phyloP scores from a whole-genome alignment of 768 basidiomycete genomes.

The Kwoniella dendrophila region DNA sequence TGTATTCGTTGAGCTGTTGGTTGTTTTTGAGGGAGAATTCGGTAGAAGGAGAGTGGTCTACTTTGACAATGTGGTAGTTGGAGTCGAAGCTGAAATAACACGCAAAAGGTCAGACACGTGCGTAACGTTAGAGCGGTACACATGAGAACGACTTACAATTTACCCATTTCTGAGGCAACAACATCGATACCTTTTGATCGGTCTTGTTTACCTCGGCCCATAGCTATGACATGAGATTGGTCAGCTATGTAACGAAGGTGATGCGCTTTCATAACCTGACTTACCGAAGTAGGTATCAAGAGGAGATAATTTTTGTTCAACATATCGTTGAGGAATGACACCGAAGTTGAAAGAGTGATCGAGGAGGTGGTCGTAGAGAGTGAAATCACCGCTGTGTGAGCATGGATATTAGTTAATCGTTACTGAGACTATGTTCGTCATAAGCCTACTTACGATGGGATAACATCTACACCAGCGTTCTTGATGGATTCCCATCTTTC shows the following conservation, averaged over 20 bases:
- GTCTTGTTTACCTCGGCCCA: slow-evolving; percentile 95
- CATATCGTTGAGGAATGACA: slow-evolving; percentile 92
- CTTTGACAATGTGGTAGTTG: slow-evolving; percentile 98
- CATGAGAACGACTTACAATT: slow-evolving; percentile 69
- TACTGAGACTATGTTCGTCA: slow-evolving; percentile 5
- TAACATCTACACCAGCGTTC: slow-evolving; percentile 78
- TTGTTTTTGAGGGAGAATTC: slow-evolving; percentile 95
- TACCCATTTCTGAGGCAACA: slow-evolving; percentile 98
- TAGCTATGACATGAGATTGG: slow-evolving; percentile 58
- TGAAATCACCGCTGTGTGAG: slow-evolving; percentile 86
- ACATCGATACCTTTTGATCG: slow-evolving; percentile 84
- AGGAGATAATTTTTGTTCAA: slow-evolving; percentile 77
- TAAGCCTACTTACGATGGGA: slow-evolving; percentile 73
- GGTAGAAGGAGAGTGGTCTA: slow-evolving; percentile 84
- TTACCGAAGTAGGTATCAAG: slow-evolving; percentile 90
- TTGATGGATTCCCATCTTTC: slow-evolving; percentile 84
- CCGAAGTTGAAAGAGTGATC: slow-evolving; percentile 97
- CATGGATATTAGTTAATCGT: slow-evolving; percentile 6
- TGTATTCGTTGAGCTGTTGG: slow-evolving; percentile 91
- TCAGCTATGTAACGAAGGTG: background rate
- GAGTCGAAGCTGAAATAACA: slow-evolving; percentile 78
- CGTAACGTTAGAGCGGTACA: background rate
- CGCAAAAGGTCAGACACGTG: slow-evolving; percentile 1
- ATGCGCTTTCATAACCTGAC: slow-evolving; percentile 20
- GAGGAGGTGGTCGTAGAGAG: slow-evolving; percentile 97